Conservation (phyloP, 1,284 basidiomycete genomes). For the Apiotrichum akiyoshidainum region DNA sequence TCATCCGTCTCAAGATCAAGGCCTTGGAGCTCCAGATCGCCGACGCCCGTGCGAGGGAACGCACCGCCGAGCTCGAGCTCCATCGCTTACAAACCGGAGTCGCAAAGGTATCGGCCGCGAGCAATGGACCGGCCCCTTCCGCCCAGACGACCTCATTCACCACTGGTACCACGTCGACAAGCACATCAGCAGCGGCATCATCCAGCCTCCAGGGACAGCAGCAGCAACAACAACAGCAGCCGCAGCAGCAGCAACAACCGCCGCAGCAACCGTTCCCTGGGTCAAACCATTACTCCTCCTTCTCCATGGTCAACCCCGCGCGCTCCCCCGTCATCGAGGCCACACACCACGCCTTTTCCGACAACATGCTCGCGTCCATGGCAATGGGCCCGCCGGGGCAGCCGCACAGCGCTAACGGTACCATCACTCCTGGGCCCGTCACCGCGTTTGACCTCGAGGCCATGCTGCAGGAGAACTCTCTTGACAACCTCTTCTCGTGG, state of each 20-base stretch:
- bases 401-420: not conserved
- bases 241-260: not conserved
- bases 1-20: conserved; percentile 39
- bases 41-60: conserved; percentile 41
- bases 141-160: not conserved
- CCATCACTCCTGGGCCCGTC: conserved; percentile 17
- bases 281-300: conserved; percentile 2
- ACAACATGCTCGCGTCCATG: conserved; percentile 5
- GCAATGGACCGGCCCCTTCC: not conserved
- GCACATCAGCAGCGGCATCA: not conserved
- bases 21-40: conserved; percentile 48
- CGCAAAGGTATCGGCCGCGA: not conserved
- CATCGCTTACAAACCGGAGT: conserved; percentile 26
- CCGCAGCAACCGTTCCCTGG: conserved; percentile 4
- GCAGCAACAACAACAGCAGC: not conserved
- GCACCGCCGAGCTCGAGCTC: conserved; percentile 44
- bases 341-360: not conserved
- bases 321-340: conserved; percentile 15
- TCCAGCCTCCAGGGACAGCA: not conserved
- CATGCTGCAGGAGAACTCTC: conserved; percentile 33
- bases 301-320: conserved; percentile 14
- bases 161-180: not conserved
- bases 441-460: conserved; percentile 46
- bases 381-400: not conserved
- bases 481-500: conserved; percentile 29